Conservation (phyloP, 495 filamentous ascomycete species). For the Lasiosphaeria ovina region DNA sequence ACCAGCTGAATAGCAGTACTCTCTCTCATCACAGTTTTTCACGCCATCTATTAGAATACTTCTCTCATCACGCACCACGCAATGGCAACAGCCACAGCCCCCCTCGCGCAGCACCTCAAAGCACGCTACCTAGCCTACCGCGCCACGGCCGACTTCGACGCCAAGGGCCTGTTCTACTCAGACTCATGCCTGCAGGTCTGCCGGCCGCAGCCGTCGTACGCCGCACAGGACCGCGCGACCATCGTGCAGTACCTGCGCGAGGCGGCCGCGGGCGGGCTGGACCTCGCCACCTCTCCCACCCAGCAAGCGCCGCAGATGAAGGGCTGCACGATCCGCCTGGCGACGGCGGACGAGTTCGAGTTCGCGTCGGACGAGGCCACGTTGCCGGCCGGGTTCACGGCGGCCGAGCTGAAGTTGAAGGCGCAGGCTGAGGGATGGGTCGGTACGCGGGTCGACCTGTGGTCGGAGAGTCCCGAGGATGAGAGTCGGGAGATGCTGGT, state of each 20-base stretch:
- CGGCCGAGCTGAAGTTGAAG: slow-evolving; percentile 8
- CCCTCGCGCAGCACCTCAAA: slow-evolving; percentile 14
- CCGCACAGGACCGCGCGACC: slow-evolving; percentile 14
- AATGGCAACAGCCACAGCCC: slow-evolving; percentile 2
- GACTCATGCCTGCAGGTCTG: slow-evolving; percentile 17
- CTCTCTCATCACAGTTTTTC: too few species aligned
- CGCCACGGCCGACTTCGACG: slow-evolving; percentile 48
- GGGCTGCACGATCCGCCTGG: slow-evolving; percentile 20
- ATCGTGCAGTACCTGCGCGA: slow-evolving; percentile 21
- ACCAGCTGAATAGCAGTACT: too few species aligned
- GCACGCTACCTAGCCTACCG: slow-evolving; percentile 56
- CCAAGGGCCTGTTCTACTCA: slow-evolving; percentile 21
- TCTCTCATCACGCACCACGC: neutral
- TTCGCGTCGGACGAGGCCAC: slow-evolving; percentile 19
- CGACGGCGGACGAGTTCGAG: slow-evolving; percentile 15
- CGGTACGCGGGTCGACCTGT: slow-evolving; percentile 25
- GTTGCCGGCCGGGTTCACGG: slow-evolving; percentile 9
- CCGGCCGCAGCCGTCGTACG: slow-evolving; percentile 19
- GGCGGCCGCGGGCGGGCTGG: slow-evolving; percentile 3
- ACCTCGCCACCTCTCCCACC: neutral
- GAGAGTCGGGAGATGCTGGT: slow-evolving; percentile 8
- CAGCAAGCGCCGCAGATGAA: neutral
- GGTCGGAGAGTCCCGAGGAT: slow-evolving; percentile 10
- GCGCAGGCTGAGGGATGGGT: slow-evolving; percentile 20
- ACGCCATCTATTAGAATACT: too few species aligned